Base-by-base conservation (phyloP, 2,329 filamentous ascomycete genomes). In the Xylariaceae sp. region DNA sequence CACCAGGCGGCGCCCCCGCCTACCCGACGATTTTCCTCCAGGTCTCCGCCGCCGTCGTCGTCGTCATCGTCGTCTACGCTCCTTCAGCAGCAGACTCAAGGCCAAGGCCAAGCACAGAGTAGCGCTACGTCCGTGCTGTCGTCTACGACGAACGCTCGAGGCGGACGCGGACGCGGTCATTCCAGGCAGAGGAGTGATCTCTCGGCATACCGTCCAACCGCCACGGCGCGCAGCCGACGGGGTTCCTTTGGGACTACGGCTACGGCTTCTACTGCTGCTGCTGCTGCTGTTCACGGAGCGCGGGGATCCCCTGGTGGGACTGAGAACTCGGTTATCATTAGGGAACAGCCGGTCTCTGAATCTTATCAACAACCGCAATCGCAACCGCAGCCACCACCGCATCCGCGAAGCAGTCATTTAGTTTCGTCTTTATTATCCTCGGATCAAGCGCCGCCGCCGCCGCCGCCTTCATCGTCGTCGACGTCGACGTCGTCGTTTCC, bases 131-230 rank as follows among this genome's bases (percentile, higher is more conserved):
- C 77, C 56, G 77, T 78, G 19, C 73, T 77, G 3, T 72, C 78
- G 19, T 19, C 19, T 19, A 19, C 19, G 19, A 19, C 19, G 42
- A 81, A 80, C 53, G 79, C 79, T 2, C 77, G 76, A 27, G 75
- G 75, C 6, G 74, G 75, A 61, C 78, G 80, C 67, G 76, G 80
- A 59, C 74, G 79, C 59, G 80, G 79, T 46, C 85, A 88, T 66
- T 81, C 79, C 46, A 78, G 86, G 60, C 81, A 85, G 63, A 77
- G 79, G 64, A 88, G 85, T 70, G 85, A 87, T 65, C 69, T 82
- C 56, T 84, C 82, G 4, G 74, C 74, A 7, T 75, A 78, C 58
- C 70, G 75, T 45, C 69, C 71, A 9, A 62, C 66, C n/a, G 73
- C 71, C 8, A 61, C 66, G 12, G 73, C 71, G 49, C 72, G 76